Evolutionary conservation across 371 early-diverging fungal genomes (phyloP).

Genomic region (Blyttiomyces sp.): DNA sequence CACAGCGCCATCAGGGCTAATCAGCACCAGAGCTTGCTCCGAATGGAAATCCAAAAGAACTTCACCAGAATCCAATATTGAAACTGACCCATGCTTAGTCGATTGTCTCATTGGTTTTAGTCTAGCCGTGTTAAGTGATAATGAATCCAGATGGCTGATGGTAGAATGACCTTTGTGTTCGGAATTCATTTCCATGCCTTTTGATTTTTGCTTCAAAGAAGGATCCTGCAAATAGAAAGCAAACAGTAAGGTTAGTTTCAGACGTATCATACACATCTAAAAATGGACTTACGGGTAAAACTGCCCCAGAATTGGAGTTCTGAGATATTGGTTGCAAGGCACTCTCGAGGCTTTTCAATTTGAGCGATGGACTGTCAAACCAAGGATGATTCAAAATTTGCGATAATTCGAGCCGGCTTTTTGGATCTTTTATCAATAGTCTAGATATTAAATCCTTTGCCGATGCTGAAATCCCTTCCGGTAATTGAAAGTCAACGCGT

Average conservation of each 20-base stretch:
- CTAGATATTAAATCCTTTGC: slow-evolving; percentile 42
- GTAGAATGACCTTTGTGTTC: too few species aligned
- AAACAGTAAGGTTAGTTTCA: too few species aligned
- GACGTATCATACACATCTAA: too few species aligned
- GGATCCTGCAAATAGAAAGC: too few species aligned
- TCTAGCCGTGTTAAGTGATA: slow-evolving; percentile 39
- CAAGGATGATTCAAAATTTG: slow-evolving; percentile 32
- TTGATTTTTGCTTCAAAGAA: too few species aligned
- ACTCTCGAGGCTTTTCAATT: slow-evolving; percentile 4
- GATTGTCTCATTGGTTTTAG: slow-evolving; percentile 48
- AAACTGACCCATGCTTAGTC: slow-evolving; percentile 48
- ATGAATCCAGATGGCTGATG: too few species aligned
- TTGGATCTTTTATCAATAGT: slow-evolving; percentile 50
- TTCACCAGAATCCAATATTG: slow-evolving; percentile 33
- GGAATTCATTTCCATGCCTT: too few species aligned
- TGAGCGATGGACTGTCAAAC: slow-evolving; percentile 19
- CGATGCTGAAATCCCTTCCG: slow-evolving; percentile 31
- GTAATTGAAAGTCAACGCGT: slow-evolving; percentile 41
- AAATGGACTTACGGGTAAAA: too few species aligned
- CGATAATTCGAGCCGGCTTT: slow-evolving; percentile 27
- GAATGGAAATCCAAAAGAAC: slow-evolving; percentile 40
- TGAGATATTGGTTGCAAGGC: too few species aligned
- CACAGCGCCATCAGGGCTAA: slow-evolving; percentile 33
- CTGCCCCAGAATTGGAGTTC: too few species aligned
- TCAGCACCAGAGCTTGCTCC: slow-evolving; percentile 33